Evolutionary conservation across 352 stramenopile species (phyloP).

Genomic region (Hyaloperonospora brassicae): DNA sequence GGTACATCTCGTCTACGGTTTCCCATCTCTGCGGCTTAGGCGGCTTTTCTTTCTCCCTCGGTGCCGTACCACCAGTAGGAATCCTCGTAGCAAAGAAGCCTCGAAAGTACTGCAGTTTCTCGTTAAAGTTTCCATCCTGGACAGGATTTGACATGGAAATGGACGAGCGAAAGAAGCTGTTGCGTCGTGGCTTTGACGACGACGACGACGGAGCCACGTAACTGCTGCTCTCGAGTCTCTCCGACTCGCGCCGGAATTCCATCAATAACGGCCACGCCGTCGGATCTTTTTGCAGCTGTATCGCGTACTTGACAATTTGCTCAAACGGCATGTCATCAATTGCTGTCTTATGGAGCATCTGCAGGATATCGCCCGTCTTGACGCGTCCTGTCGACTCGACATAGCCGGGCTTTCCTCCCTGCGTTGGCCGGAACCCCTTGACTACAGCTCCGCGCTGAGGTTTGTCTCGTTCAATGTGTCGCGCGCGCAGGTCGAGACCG

Average conservation of each 20-base stretch:
- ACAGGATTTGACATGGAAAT: slow-evolving; percentile 54
- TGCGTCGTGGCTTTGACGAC: slow-evolving; percentile 38
- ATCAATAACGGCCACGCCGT: slow-evolving; percentile 62
- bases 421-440: slow-evolving; percentile 64
- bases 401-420: slow-evolving; percentile 43
- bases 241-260: slow-evolving; percentile 64
- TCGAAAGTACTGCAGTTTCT: slow-evolving; percentile 81
- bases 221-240: slow-evolving; percentile 25
- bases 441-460: slow-evolving; percentile 68
- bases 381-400: slow-evolving; percentile 71
- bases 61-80: slow-evolving; percentile 52
- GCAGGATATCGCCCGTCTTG: slow-evolving; percentile 66
- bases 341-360: slow-evolving; percentile 67
- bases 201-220: slow-evolving; percentile 2
- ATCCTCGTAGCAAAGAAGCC: slow-evolving; percentile 80
- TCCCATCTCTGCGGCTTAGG: slow-evolving; percentile 47
- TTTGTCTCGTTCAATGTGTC: slow-evolving; percentile 67
- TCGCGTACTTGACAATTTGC: slow-evolving; percentile 70
- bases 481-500: slow-evolving; percentile 59
- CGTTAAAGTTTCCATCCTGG: slow-evolving; percentile 74
- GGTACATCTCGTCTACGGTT: slow-evolving; percentile 84
- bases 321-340: slow-evolving; percentile 83
- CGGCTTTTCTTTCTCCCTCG: slow-evolving; percentile 65
- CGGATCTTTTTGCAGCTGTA: slow-evolving; percentile 61
- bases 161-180: slow-evolving; percentile 68